These are phyloP conservation scores for Aspergillus fumigatus DNA, from an alignment of 2,329 filamentous ascomycete species.

Conservation along the genomic window DNA sequence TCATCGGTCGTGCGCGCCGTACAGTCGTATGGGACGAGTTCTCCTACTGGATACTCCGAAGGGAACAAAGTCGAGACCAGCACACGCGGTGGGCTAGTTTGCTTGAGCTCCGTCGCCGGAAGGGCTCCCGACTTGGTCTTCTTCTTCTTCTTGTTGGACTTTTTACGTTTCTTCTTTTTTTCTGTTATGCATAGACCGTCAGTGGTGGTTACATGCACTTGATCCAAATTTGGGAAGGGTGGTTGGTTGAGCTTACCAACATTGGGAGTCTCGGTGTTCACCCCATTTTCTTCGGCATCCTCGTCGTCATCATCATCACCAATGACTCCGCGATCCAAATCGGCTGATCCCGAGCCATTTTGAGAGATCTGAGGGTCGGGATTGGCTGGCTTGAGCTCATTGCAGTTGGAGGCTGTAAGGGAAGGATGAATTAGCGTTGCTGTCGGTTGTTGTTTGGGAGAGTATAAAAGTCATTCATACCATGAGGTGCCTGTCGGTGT, in stretches of 20 bases:
- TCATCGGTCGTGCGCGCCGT: slow-evolving; percentile 44
- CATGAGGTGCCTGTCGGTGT: slow-evolving; percentile 2
- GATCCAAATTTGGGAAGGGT: not conserved
- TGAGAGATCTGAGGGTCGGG: not conserved
- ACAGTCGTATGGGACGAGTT: slow-evolving; percentile 41
- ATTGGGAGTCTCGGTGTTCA: not conserved
- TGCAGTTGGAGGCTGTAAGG: slow-evolving; percentile 1
- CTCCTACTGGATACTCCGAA: slow-evolving; percentile 43
- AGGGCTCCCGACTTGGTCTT: slow-evolving; percentile 1
- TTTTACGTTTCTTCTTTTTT: slow-evolving; percentile 37
- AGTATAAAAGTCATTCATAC: not conserved
- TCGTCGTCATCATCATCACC: slow-evolving; percentile 13
- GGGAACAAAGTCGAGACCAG: slow-evolving; percentile 45
- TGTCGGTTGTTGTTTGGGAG: not conserved
- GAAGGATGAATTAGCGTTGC: not conserved
- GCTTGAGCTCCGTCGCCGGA: slow-evolving; percentile 18
- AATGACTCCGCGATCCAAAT: slow-evolving; percentile 4
- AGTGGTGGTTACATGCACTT: not conserved
- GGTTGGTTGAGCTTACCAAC: not conserved
- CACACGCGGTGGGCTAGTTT: slow-evolving; percentile 46
- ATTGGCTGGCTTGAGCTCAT: slow-evolving; percentile 4
- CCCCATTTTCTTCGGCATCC: slow-evolving; percentile 4
- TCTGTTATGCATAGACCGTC: not conserved
- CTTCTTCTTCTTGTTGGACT: slow-evolving; percentile 8
- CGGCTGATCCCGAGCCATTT: slow-evolving; percentile 3